Base-by-base conservation (phyloP, 1,284 basidiomycete genomes). In the Gomphus bonarii region DNA sequence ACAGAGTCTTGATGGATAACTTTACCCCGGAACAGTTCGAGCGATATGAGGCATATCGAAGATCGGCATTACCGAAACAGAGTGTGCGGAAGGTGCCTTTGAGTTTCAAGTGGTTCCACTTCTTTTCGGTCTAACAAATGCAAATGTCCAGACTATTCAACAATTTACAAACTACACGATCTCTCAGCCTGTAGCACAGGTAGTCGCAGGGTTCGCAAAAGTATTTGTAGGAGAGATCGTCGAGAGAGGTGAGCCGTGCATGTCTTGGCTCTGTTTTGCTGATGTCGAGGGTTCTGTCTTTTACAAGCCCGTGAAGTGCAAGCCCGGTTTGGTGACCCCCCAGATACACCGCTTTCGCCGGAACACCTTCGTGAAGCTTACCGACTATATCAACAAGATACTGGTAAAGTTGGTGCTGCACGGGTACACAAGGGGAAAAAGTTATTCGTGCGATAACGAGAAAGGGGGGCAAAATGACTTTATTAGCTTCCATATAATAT, bases 181-280 rank as follows among this genome's bases (percentile, higher is more conserved):
- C 4, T 91, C 88, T 3, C 83, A 87, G 62, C 88, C 89, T 14
- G 87, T 95, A 1, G 85, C 91, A 1, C 90, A 93, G 65, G 83
- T 94, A 36, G 85, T 94, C 0, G 88, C 91, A 7, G 92, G 92
- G 64, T 89, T 95, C 58, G 80, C 80, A 18, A 95, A 95, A 67
- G 90, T 95, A 1, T 95, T 95, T 64, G 89, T 95, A 9, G 92
- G 92, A 1, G 91, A 95, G 68, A 89, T 95, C 5, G 81, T 94
- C 20, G 91, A 95, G 68, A 86, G 87, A 73, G 90, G 90, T 88
- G 56, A 53, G 73, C 65, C 4, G 12, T 2, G 50, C 20, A 33
- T 3, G 30, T 54, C 9, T 22, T 31, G 11, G 5, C 44, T 14
- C 43, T n/a, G 28, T 14, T 14, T 50, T 48, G 14, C 50, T 60